Percentiles rank a stretch among this genome's conserved stretches.
Evolutionary conservation across 768 basidiomycete species (phyloP).

Genomic region (Gyrodon lividus): DNA sequence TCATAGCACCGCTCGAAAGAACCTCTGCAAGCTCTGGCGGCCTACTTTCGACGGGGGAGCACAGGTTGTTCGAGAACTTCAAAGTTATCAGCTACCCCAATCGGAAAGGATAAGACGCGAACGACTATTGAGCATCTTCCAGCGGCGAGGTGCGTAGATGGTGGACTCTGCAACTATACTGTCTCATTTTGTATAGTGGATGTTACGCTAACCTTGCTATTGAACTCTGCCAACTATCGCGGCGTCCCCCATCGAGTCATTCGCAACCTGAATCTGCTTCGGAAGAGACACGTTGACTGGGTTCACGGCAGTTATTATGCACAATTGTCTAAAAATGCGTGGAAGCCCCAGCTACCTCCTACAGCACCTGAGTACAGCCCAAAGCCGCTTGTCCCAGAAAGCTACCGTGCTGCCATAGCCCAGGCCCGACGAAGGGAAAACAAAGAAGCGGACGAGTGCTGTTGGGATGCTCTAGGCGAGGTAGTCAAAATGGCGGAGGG

Average conservation of each 20-base stretch:
- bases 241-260: conserved; percentile 62
- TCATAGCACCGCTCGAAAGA: conserved; percentile 41
- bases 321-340: conserved; percentile 25
- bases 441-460: conserved; percentile 35
- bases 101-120: conserved; percentile 33
- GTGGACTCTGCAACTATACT: neutral
- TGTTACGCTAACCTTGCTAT: conserved; percentile 58
- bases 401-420: conserved; percentile 11
- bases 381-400: conserved; percentile 10
- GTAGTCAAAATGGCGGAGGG: conserved; percentile 61
- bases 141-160: conserved; percentile 47
- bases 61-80: conserved; percentile 39
- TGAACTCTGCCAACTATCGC: conserved; percentile 59
- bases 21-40: conserved; percentile 50
- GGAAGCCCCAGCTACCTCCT: conserved; percentile 39
- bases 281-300: conserved; percentile 26
- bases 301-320: conserved; percentile 18
- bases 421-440: conserved; percentile 20
- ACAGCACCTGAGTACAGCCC: conserved; percentile 22
- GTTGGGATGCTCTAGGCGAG: conserved; percentile 51
- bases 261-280: conserved; percentile 46
- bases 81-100: conserved; percentile 26
- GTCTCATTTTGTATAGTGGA: conserved; percentile 52
- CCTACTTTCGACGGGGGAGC: conserved; percentile 56
- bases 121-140: conserved; percentile 52